A percentile compares a stretch with the other conserved stretches of the same genome.
These are phyloP conservation scores for Kurtzmaniella cleridarum DNA, from an alignment of 805 yeast genomes.

Conservation along the genomic window DNA sequence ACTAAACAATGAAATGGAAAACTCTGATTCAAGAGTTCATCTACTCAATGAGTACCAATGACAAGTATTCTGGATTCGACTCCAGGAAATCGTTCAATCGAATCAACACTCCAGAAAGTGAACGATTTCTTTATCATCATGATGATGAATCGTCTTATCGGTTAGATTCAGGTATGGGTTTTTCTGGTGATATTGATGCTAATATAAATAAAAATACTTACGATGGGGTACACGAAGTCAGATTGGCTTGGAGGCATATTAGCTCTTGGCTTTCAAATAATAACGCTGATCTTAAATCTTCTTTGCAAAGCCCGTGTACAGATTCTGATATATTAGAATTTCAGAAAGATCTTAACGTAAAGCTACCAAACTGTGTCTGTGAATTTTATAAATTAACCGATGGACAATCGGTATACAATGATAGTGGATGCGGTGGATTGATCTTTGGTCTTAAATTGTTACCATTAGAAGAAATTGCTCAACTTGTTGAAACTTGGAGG, in stretches of 20 bases:
- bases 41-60: slow-evolving; percentile 60
- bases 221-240: slow-evolving; percentile 70
- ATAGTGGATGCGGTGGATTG: slow-evolving; percentile 63
- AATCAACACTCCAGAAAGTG: slow-evolving; percentile 36
- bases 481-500: slow-evolving; percentile 84
- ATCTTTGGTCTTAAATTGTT: slow-evolving; percentile 76
- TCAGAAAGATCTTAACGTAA: slow-evolving; percentile 72
- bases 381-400: slow-evolving; percentile 81
- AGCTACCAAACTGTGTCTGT: slow-evolving; percentile 74
- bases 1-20: slow-evolving; percentile 13
- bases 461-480: slow-evolving; percentile 74
- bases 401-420: slow-evolving; percentile 67
- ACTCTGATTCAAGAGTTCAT: slow-evolving; percentile 53
- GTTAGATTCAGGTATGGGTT: slow-evolving; percentile 11
- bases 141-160: slow-evolving; percentile 13
- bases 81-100: slow-evolving; percentile 41
- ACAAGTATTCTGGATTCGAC: slow-evolving; percentile 65
- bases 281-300: slow-evolving; percentile 76
- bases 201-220: slow-evolving; percentile 25
- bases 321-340: slow-evolving; percentile 73
- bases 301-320: slow-evolving; percentile 76
- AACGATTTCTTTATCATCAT: slow-evolving; percentile 25
- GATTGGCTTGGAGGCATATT: slow-evolving; percentile 84
- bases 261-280: slow-evolving; percentile 76
- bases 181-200: slow-evolving; percentile 22